Evolutionary conservation across 2,329 filamentous ascomycete genomes (phyloP), one percentile per base, ranked within the genome.

Genomic region (Microdochium bolleyi): DNA sequence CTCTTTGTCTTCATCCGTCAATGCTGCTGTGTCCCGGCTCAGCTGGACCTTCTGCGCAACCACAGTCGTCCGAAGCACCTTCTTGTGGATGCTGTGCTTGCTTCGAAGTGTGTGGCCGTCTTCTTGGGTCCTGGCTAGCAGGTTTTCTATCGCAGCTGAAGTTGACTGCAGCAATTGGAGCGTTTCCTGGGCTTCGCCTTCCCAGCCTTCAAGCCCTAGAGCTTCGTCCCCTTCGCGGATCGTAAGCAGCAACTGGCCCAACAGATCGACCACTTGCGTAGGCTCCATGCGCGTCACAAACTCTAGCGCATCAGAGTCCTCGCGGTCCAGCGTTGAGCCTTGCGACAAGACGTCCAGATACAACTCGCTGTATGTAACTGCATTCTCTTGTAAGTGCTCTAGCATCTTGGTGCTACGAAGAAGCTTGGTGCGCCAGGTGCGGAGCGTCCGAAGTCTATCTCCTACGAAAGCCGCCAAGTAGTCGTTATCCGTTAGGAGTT

Each of bases 41-140:
- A 94, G 75, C 62, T 91, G 85, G 19, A 94, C 88, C 64, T 88
- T 88, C 63, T 92, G 88, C 16, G 88, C 88, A 50, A 92, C 83
- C 30, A 92, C 82, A 0, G 89, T 92, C 1, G 88, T 89, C 48
- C 89, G 79, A 41, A 89, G 70, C 46, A 87, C 83, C 57, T 83
- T 84, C 68, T 79, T 80, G 57, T 86, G 84, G 11, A 86, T 78
- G 60, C 85, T 85, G 66, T 94, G 88, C 64, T 85, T 86, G 69
- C 85, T 95, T 56, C 85, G 83, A 27, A 95, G 75, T 3, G 75
- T 68, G 37, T 72, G 73, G 10, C 74, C 70, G 3, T 71, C 64
- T 48, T 72, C 67, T 48, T 74, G 65, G 16, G 79, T 73, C 46
- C 68, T 68, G 32, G 68, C 61, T 22, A 76, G 61, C 5, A 88